Base-by-base conservation (phyloP, 2,329 filamentous ascomycete genomes). In the Cordyceps militaris region DNA sequence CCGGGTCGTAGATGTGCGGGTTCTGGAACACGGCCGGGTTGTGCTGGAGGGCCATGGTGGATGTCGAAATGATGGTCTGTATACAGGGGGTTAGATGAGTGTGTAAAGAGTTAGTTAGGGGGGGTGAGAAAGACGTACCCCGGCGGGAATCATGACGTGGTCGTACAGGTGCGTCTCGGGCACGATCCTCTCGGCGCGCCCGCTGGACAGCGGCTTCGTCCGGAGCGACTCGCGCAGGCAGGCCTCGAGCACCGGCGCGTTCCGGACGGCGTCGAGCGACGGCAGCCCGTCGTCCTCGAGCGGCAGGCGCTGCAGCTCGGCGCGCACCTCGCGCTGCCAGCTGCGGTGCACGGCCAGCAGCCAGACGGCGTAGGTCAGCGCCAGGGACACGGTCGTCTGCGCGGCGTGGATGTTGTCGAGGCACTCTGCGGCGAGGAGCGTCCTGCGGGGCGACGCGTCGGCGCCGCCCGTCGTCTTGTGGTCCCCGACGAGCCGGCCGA, bases 341-440 rank as follows among this genome's bases (percentile, higher is more conserved):
- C 50, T 53, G 38, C 50, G 50, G 38, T 53, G 38, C 1, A 53
- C 50, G n/a, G 50, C 50, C 11, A 53, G 26, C 2, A 53, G 50
- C 50, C 50, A 53, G 38, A 53, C 32, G 16, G 50, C 40, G 24
- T 43, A 43, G 16, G 50, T 53, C 3, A 53, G 36, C 16, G 50
- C 38, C n/a, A 53, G n/a, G 3, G 50, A 53, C 4, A 53, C 50
- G 2, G 50, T 53, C 10, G 50, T 53, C 36, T 53, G 50, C 10
- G 50, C 50, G 11, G 50, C 50, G 16, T 53, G 50, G n/a, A 53
- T 53, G n/a, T 53, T 53, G 38, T 53, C 50, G 2, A 53, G 50
- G 32, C 50, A 53, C 38, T 53, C 50, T 14, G 50, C 50, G 2
- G 50, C 50, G 7, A 53, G n/a, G 3, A 53, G 23, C 0, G 38